Evolutionary conservation across 345 rosid genomes (phyloP).

Genomic region (Lagerstroemia speciosa): DNA sequence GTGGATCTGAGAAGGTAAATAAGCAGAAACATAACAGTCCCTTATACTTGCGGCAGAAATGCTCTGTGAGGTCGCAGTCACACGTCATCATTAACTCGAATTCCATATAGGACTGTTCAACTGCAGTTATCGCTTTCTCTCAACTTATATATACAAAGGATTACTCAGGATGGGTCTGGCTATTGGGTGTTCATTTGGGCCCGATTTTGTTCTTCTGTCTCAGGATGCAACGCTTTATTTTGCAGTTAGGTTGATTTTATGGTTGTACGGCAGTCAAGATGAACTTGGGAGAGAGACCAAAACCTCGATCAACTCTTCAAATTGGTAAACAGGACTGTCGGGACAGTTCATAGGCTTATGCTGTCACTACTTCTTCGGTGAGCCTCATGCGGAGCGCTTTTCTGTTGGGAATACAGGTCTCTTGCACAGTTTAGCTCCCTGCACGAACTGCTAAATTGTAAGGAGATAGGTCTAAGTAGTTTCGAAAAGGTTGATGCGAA

Average conservation of each 20-base stretch:
- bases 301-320: background rate
- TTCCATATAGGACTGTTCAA: constrained; percentile 29
- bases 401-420: constrained; percentile 14
- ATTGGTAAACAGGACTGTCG: constrained; percentile 2
- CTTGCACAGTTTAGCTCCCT: constrained; percentile 7
- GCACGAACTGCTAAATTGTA: constrained; percentile 10
- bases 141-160: too few species aligned
- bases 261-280: too few species aligned
- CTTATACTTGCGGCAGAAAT: constrained; percentile 81
- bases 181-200: too few species aligned
- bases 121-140: too few species aligned
- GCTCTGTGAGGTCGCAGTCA: constrained; percentile 67
- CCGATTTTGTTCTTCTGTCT: too few species aligned
- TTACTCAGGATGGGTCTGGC: background rate
- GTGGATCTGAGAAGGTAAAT: constrained; percentile 53
- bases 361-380: background rate
- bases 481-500: too few species aligned
- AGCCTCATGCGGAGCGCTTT: constrained; percentile 11
- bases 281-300: too few species aligned
- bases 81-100: constrained; percentile 71
- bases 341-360: too few species aligned
- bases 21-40: constrained; percentile 62
- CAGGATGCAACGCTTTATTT: too few species aligned
- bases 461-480: too few species aligned
- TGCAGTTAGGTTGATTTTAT: too few species aligned